Evolutionary conservation across 2,329 filamentous ascomycete genomes (phyloP).

Genomic region (Calonectria honghensis): DNA sequence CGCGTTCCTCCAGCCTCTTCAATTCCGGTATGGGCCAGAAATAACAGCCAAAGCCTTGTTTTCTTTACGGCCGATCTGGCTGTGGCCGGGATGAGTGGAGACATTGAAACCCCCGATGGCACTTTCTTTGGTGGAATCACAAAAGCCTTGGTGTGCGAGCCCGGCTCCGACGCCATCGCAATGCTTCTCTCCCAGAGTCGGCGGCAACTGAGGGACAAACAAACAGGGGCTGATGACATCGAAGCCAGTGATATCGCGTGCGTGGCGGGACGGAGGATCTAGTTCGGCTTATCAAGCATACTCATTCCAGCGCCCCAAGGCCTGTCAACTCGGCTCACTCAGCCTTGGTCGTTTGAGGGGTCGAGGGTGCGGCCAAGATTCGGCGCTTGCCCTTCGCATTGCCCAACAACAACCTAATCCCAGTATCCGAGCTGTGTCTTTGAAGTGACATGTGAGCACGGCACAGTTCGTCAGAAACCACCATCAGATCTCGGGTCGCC

Average conservation of each 20-base stretch:
- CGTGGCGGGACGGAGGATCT: not conserved
- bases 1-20: constrained; percentile 11
- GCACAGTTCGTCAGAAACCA: constrained; percentile 21
- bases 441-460: constrained; percentile 9
- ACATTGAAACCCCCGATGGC: constrained; percentile 43
- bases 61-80: constrained; percentile 46
- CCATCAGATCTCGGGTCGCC: constrained; percentile 33
- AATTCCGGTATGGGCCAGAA: constrained; percentile 45
- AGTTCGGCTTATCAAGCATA: constrained; percentile 5
- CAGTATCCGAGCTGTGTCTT: not conserved
- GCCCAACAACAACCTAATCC: constrained; percentile 3
- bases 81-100: constrained; percentile 41
- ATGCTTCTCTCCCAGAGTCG: constrained; percentile 28
- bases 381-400: not conserved
- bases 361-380: constrained; percentile 2
- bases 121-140: constrained; percentile 42
- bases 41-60: constrained; percentile 44
- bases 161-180: constrained; percentile 41
- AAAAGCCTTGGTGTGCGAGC: constrained; percentile 35
- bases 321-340: not conserved
- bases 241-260: constrained; percentile 11
- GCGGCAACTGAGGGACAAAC: constrained; percentile 38
- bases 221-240: constrained; percentile 25
- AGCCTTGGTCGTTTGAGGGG: not conserved
- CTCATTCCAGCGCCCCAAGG: not conserved